Conservation (phyloP, 2,329 filamentous ascomycete species). For the Aspergillus viridinutans region DNA sequence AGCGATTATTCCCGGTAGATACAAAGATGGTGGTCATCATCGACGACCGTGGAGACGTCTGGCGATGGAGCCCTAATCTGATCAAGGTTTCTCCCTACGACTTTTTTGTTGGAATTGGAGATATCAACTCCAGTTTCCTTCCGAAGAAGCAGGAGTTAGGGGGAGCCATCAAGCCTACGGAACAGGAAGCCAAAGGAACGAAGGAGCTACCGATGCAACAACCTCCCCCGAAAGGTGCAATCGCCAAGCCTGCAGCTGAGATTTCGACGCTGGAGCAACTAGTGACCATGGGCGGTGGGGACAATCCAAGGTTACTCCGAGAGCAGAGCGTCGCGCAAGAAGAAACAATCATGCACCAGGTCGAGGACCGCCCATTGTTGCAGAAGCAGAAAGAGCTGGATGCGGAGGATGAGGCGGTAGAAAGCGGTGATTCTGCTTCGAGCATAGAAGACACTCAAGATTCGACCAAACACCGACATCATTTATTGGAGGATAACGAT, state of each 20-base stretch:
- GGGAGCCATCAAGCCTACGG: constrained; percentile 42
- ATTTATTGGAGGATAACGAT: constrained; percentile 83
- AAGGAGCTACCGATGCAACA: constrained; percentile 21
- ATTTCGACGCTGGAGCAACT: constrained; percentile 66
- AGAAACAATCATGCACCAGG: constrained; percentile 79
- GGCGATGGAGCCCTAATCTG: constrained; percentile 87
- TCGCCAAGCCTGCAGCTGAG: constrained; percentile 27
- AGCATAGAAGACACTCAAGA: constrained; percentile 41
- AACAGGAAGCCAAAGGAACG: constrained; percentile 24
- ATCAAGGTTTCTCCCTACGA: constrained; percentile 95
- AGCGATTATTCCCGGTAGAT: constrained; percentile 89
- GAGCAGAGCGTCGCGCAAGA: constrained; percentile 82
- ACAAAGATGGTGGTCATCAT: constrained; percentile 99
- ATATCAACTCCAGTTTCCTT: constrained; percentile 97
- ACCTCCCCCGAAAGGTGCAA: constrained; percentile 30
- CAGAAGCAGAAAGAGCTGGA: constrained; percentile 90
- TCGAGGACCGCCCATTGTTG: constrained; percentile 82
- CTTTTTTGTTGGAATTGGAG: constrained; percentile 96
- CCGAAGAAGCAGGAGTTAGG: constrained; percentile 64
- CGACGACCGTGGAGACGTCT: constrained; percentile 93
- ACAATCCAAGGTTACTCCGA: constrained; percentile 64
- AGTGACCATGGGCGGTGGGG: constrained; percentile 68
- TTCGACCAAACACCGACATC: constrained; percentile 54
- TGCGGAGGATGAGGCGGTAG: constrained; percentile 68
- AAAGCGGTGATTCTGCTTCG: constrained; percentile 45